Base-by-base conservation (phyloP, 2,329 filamentous ascomycete genomes). In the Pezicula carpinea region DNA sequence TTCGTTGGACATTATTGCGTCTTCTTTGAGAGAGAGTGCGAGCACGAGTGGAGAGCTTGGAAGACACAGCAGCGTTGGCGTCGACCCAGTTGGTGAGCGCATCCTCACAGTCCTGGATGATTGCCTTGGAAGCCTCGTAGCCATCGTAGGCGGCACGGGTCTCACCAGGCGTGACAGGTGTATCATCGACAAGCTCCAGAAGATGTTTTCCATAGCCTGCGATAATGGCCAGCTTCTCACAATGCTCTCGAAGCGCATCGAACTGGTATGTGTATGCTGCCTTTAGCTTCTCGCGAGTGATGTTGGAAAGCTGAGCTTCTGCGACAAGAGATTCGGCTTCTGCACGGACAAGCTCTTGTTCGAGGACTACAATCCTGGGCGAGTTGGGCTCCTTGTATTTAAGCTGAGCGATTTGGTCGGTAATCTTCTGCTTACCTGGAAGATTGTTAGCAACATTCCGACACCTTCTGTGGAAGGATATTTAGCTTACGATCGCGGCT, bases 311-410 rank as follows among this genome's bases (percentile, higher is more conserved):
- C 73, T 99, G 93, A 6, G 93, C 93, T 70, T 99, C 93, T 53
- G 93, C 93, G 47, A 99, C 93, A 13, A 99, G 83, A n/a, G 93
- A 97, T 70, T 99, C 93, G 61, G 93, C 93, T 71, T 99, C 93
- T 58, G 93, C 93, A 61, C 93, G 91, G 59, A 99, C 93, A 49
- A 99, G 87, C 71, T 99, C 93, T 71, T 99, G 93, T 73, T 99
- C 93, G 46, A 99, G 84, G 34, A 99, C 91, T 48, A 96, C 90
- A 59, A 99, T 96, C 73, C 90, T 93, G 54, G 92, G 91, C 31
- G 91, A 96, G 75, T 95, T 96, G 58, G 93, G 93, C 70, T 99
- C 93, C 76, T 99, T 99, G 82, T 97, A 99, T 72, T 99, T 99
- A 62, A 99, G 81, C 69, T 97, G 92, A 43, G 93, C 92, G 61